Conservation (phyloP, 805 yeast genomes). For the Tetrapisispora phaffii region DNA sequence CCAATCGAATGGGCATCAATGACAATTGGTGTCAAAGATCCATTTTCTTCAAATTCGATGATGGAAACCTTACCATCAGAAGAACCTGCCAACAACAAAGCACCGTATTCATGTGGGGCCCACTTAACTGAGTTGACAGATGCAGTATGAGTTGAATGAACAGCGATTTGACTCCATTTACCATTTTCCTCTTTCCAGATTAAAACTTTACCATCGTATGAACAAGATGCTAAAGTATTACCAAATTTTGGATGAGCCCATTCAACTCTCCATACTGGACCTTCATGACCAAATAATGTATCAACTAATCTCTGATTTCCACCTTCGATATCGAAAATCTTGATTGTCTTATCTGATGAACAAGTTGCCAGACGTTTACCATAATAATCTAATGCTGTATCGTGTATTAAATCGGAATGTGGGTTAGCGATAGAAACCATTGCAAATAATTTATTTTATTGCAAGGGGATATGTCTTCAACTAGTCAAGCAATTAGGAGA, state of each 20-base stretch:
- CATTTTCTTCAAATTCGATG: constrained; percentile 85
- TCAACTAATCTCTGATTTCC: constrained; percentile 73
- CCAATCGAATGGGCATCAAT: constrained; percentile 84
- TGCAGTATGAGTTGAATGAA: constrained; percentile 82
- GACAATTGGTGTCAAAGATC: constrained; percentile 50
- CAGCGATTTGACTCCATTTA: constrained; percentile 79
- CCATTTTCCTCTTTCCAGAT: constrained; percentile 93
- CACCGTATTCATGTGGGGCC: constrained; percentile 98
- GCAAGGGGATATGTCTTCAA: no score
- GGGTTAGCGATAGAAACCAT: constrained; percentile 83
- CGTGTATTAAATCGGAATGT: constrained; percentile 89
- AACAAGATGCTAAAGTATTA: constrained; percentile 83
- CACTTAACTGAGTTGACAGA: constrained; percentile 89
- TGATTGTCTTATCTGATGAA: constrained; percentile 91
- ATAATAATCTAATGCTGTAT: constrained; percentile 93
- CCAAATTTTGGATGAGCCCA: constrained; percentile 99
- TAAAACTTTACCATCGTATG: constrained; percentile 88
- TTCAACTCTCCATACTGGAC: constrained; percentile 97
- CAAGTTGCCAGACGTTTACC: constrained; percentile 94
- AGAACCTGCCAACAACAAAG: constrained; percentile 79
- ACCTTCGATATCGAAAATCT: constrained; percentile 84
- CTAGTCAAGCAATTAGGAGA: no score
- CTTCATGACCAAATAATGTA: constrained; percentile 87
- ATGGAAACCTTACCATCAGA: constrained; percentile 89
- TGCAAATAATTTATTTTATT: neutral